Evolutionary conservation across 352 stramenopile species (phyloP), one percentile per base, ranked within the genome.

Genomic region (Pythium periplocum): DNA sequence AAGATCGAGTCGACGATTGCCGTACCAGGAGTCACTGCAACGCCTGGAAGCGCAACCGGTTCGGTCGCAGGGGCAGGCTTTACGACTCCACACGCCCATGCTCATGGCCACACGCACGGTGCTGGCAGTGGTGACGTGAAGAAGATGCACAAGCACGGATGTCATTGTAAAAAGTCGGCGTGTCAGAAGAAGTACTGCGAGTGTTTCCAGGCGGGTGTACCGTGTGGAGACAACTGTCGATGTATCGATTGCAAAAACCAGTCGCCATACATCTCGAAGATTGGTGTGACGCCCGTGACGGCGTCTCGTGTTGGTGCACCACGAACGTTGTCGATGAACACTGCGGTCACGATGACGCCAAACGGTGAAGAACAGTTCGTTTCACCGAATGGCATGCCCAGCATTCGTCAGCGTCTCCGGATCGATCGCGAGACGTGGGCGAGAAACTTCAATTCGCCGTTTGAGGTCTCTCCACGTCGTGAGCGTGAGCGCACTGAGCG

Each of bases 171-270:
- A 33, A 99, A 98, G 62, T 98, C 86, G 26, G 90, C 86, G 2
- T 99, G 96, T 55, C 90, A 98, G 59, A 99, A 99, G 75, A 98
- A 98, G 45, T 98, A 98, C 66, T 98, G 96, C 65, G 96, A 98
- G 69, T 98, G 96, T 47, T 98, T 96, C 64, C 90, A 97, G 60
- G 92, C 91, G 0, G 86, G 80, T 5, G 79, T 95, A 5, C 64
- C 77, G 10, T 97, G 88, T 51, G 86, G 80, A 17, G 74, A 86
- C 46, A 96, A 95, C 61, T 97, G 88, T 60, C 90, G 93, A 32
- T 97, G 88, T 53, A 89, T 94, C 59, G 83, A 93, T 31, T 93
- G 83, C 54, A 90, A 91, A 50, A 93, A 93, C 53, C 78, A 91
- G 48, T 68, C 71, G 30, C 68, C 64, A 33, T 80, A 75, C 33